Evolutionary conservation across 768 basidiomycete genomes (phyloP).

Genomic region (Tubosaeta sp.): DNA sequence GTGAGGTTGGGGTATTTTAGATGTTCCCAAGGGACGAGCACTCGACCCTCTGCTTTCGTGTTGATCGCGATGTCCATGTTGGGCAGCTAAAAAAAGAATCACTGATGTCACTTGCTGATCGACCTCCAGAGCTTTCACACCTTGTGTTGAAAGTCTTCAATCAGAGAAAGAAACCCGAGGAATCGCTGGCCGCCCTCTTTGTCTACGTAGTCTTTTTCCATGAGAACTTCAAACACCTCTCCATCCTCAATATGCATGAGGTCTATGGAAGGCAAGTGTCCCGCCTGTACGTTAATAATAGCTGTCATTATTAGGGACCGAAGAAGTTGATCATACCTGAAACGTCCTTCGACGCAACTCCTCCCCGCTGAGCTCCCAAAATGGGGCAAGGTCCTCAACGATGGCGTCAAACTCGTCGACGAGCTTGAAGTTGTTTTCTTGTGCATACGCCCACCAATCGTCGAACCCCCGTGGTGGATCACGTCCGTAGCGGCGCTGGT

Average conservation of each 20-base stretch:
- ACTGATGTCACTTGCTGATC: not conserved
- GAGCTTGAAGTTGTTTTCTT: constrained; percentile 67
- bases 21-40: constrained; percentile 92
- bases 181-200: constrained; percentile 75
- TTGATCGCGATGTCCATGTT: constrained; percentile 96
- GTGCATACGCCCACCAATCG: constrained; percentile 81
- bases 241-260: constrained; percentile 74
- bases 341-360: constrained; percentile 63
- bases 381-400: constrained; percentile 77
- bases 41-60: constrained; percentile 87
- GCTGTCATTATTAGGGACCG: not conserved
- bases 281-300: constrained; percentile 44
- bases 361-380: constrained; percentile 68
- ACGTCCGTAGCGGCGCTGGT: constrained; percentile 69
- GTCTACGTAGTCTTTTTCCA: constrained; percentile 53
- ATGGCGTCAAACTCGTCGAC: constrained; percentile 88
- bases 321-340: constrained; percentile 39
- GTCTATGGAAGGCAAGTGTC: constrained; percentile 78
- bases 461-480: constrained; percentile 90
- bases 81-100: constrained; percentile 54
- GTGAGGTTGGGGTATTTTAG: constrained; percentile 68
- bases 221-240: constrained; percentile 50
- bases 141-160: constrained; percentile 63
- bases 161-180: constrained; percentile 69
- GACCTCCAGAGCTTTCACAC: constrained; percentile 34